Conservation (phyloP, 169 alveolate species). For the Plasmodium gallinaceum region DNA sequence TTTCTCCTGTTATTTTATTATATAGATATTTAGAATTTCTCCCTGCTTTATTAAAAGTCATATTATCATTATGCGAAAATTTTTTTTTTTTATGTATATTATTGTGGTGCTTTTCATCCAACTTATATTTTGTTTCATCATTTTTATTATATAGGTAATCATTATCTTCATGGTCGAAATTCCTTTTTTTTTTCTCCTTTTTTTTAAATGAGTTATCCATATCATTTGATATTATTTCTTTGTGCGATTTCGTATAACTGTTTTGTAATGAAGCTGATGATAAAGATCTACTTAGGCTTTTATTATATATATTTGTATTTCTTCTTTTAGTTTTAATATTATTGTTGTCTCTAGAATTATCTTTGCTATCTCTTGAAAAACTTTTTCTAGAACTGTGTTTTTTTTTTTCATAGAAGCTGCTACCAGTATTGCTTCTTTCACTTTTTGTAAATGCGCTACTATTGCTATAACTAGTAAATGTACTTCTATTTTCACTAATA, state of each 20-base stretch:
- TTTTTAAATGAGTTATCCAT: not conserved
- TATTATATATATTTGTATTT: too few relatives aligned
- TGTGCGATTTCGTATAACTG: too few relatives aligned
- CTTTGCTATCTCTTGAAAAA: too few relatives aligned
- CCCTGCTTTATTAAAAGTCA: slow-evolving; percentile 7
- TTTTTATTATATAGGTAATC: not conserved
- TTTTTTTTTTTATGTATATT: slow-evolving; percentile 31
- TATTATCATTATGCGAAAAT: not conserved
- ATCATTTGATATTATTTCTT: not conserved
- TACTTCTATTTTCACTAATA: not conserved
- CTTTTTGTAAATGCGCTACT: not conserved
- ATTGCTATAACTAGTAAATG: not conserved
- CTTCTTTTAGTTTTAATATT: too few relatives aligned
- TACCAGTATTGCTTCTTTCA: not conserved
- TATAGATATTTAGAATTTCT: slow-evolving; percentile 32
- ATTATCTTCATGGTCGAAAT: not conserved
- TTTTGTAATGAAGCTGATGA: too few relatives aligned
- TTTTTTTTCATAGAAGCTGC: too few relatives aligned
- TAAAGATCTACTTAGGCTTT: too few relatives aligned
- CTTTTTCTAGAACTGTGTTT: too few relatives aligned
- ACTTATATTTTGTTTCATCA: not conserved
- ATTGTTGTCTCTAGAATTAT: too few relatives aligned
- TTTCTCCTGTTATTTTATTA: slow-evolving; percentile 50
- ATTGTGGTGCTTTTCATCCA: not conserved
- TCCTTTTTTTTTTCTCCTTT: not conserved